Evolutionary conservation across 73 alveolate genomes (phyloP), one percentile per base, ranked within the genome.

Genomic region (Symbiodinium natans): DNA sequence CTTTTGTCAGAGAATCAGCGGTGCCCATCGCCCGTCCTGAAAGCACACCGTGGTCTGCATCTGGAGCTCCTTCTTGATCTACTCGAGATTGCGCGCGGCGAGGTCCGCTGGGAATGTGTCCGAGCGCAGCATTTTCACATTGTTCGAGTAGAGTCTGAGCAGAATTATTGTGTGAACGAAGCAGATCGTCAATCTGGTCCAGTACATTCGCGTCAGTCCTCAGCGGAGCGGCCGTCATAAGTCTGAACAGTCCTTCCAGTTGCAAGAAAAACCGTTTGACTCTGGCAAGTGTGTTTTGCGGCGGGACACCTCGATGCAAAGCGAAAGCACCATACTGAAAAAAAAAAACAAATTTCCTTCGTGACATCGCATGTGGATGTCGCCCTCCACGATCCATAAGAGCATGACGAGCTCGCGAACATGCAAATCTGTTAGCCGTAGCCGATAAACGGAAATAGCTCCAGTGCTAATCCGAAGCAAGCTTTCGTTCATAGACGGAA

Each of bases 301-400:
- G 92, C 9, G 92, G 92, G 36, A 84, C 52, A 2, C 92, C 92
- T 7, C 77, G n/a, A 42, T 84, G 52, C 9, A 71, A 46, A 41
- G 33, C 13, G n/a, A 84, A 84, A 11, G 92, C 92, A 43, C 92
- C 92, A 43, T 84, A 25, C 33, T 84, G 46, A 75, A 41, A 84
- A 40, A 84, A 41, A 29, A 41, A 84, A 13, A 63, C n/a, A 52
- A 52, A n/a, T 41, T 41, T 11, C 92, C 92, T 9, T 41, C 41
- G 15, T 84, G 92, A 25, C 46, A 63, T 10, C 92, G 73, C n/a
- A 84, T 43, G n/a, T 23, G 52, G 10, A 31, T 23, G 8, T 43
- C 92, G 25, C 92, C 92, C 5, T 84, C 92, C 10, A 84, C 75
- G 34, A 84, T 38, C 92, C 77, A 84, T 42, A 84, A n/a, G 75